phyloP scores from a whole-genome alignment of 2,329 filamentous ascomycete genomes.

The Diplodia sapinea region DNA sequence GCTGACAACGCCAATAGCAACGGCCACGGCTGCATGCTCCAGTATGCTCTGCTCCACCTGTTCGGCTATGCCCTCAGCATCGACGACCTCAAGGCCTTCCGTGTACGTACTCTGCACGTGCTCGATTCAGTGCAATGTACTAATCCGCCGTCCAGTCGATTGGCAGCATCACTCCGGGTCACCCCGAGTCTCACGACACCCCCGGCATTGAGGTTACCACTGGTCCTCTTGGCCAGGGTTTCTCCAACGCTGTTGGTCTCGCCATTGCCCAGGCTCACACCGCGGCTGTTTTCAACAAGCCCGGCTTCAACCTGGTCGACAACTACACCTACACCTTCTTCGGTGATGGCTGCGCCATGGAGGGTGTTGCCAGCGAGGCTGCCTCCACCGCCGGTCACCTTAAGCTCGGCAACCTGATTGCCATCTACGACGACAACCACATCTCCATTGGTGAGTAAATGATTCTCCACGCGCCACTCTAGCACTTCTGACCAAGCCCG shows the following conservation, averaged over 20 bases:
- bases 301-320: constrained; percentile 86
- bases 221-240: constrained; percentile 95
- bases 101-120: constrained; percentile 66
- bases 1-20: constrained; percentile 64
- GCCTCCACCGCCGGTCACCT: constrained; percentile 92
- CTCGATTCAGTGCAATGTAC: not conserved
- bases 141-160: constrained; percentile 55
- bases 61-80: constrained; percentile 87
- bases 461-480: not conserved
- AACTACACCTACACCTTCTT: constrained; percentile 98
- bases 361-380: constrained; percentile 94
- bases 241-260: constrained; percentile 96
- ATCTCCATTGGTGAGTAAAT: constrained; percentile 72
- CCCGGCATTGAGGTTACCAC: constrained; percentile 98
- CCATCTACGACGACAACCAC: constrained; percentile 98
- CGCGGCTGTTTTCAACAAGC: constrained; percentile 93
- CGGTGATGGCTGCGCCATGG: constrained; percentile 98
- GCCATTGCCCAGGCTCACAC: constrained; percentile 96
- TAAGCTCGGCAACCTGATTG: constrained; percentile 96
- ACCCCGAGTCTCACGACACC: constrained; percentile 96
- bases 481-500: constrained; percentile 11
- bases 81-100: constrained; percentile 95
- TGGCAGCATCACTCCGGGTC: constrained; percentile 87
- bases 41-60: constrained; percentile 96
- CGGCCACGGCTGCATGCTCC: constrained; percentile 99